These are phyloP conservation scores for Lasiodiplodia theobromae DNA, from an alignment of 2,329 filamentous ascomycete genomes.

Conservation along the genomic window DNA sequence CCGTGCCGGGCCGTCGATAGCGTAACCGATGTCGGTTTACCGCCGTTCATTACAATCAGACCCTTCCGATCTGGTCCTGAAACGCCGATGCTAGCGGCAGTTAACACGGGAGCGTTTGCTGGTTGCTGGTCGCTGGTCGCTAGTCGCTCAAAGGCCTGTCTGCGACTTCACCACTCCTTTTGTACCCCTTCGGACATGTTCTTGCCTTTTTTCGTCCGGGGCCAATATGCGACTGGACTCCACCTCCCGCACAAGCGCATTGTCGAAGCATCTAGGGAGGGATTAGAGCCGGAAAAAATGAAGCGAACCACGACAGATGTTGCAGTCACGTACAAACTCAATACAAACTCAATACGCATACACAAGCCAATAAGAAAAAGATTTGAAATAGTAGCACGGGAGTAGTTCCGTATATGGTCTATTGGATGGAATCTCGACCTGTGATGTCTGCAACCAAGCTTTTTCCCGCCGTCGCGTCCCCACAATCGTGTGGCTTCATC, in stretches of 20 bases:
- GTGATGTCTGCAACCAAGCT: neutral
- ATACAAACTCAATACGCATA: neutral
- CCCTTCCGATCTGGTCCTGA: neutral
- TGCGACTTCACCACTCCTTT: too few relatives aligned
- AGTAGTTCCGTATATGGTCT: neutral
- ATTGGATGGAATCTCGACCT: neutral
- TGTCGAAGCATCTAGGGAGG: too few relatives aligned
- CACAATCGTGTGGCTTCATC: neutral
- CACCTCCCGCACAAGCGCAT: neutral
- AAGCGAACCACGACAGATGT: neutral
- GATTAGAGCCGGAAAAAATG: neutral
- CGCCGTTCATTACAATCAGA: neutral
- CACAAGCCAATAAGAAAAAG: neutral
- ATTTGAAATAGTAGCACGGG: too few relatives aligned
- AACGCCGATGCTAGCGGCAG: neutral
- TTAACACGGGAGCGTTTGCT: neutral
- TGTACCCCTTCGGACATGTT: too few relatives aligned
- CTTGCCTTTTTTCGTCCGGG: too few relatives aligned
- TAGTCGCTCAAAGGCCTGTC: neutral
- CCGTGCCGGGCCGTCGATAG: slow-evolving; percentile 15
- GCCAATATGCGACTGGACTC: neutral
- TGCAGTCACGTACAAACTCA: neutral
- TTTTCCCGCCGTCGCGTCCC: neutral
- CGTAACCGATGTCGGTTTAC: neutral
- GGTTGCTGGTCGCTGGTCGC: neutral